phyloP scores from a whole-genome alignment of 345 rosid genomes.

The Pugionium dolabratum region DNA sequence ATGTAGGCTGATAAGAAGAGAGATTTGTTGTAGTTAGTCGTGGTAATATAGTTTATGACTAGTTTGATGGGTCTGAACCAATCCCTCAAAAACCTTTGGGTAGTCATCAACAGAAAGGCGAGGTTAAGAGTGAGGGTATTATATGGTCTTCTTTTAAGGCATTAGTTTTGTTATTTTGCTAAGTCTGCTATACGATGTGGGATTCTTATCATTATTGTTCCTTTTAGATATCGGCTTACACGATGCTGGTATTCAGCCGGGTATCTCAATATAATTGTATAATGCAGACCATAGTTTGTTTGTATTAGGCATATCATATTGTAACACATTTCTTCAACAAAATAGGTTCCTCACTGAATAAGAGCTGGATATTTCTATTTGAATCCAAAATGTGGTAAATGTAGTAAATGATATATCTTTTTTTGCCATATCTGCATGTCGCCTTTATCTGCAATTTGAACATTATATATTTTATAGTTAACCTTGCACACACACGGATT shows the following conservation, averaged over 20 bases:
- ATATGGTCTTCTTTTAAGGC: background rate
- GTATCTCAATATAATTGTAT: background rate
- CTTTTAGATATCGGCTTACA: background rate
- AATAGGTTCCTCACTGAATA: background rate
- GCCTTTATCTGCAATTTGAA: slow-evolving; percentile 1
- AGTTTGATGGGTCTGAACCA: background rate
- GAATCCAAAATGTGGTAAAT: background rate
- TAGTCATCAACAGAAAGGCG: background rate
- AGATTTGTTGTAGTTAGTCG: background rate
- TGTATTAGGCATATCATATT: background rate
- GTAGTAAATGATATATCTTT: background rate
- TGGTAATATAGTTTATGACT: background rate
- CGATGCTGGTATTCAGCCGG: background rate
- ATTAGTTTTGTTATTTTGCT: background rate
- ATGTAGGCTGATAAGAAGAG: background rate
- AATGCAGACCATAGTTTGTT: background rate
- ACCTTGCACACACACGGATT: background rate
- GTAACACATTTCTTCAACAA: background rate
- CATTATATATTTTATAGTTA: slow-evolving; percentile 8
- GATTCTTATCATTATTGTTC: background rate
- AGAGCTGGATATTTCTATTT: background rate
- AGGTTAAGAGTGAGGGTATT: background rate
- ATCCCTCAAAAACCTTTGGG: background rate
- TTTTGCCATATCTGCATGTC: slow-evolving; percentile 8
- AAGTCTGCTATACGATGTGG: background rate